Evolutionary conservation across 768 basidiomycete species (phyloP).

Genomic region (Calocybe cyanea): DNA sequence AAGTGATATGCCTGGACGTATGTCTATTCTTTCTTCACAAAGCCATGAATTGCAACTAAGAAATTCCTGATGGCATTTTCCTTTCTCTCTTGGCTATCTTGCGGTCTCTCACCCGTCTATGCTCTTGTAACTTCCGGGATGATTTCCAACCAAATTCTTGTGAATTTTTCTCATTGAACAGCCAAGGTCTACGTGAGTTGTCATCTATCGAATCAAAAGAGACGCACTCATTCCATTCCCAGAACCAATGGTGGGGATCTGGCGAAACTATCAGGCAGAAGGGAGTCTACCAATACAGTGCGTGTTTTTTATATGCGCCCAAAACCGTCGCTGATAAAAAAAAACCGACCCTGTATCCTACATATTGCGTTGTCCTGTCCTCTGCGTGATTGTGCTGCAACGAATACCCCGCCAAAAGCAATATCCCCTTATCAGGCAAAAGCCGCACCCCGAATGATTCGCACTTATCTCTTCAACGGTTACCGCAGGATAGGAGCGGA

Average conservation of each 20-base stretch:
- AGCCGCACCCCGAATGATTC: conserved; percentile 66
- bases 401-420: conserved; percentile 37
- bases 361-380: too few relatives aligned
- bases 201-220: too few relatives aligned
- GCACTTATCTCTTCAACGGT: conserved; percentile 83
- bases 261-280: conserved; percentile 57
- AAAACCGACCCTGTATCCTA: too few relatives aligned
- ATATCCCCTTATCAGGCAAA: conserved; percentile 81
- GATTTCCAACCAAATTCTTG: too few relatives aligned
- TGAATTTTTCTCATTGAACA: conserved; percentile 21
- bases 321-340: too few relatives aligned
- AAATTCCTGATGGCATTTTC: too few relatives aligned
- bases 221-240: conserved; percentile 1
- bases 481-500: conserved; percentile 73
- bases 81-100: too few relatives aligned
- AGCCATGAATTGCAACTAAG: too few relatives aligned
- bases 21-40: conserved; percentile 28
- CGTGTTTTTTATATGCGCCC: too few relatives aligned
- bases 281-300: conserved; percentile 80
- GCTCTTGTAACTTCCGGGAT: too few relatives aligned
- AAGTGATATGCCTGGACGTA: conserved; percentile 84
- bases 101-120: too few relatives aligned
- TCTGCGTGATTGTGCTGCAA: too few relatives aligned
- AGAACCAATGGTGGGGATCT: conserved; percentile 95
- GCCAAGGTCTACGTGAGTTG: conserved; percentile 79